phyloP scores from a whole-genome alignment of 768 basidiomycete species.

The Sarcomyxa edulis region DNA sequence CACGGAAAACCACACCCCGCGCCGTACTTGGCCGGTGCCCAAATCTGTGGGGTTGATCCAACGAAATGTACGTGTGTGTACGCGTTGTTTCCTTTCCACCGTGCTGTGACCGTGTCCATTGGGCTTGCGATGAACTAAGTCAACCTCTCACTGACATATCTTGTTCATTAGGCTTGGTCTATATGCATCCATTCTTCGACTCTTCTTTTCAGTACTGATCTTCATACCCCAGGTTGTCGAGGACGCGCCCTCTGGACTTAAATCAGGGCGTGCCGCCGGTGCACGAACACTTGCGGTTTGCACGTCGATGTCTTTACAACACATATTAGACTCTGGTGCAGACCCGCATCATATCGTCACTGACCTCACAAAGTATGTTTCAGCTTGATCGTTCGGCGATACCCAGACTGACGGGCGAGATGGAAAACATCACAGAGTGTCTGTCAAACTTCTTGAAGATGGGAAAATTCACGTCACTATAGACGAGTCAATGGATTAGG shows the following conservation, averaged over 20 bases:
- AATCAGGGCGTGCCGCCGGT: conserved; percentile 71
- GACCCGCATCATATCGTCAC: conserved; percentile 62
- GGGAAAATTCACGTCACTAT: conserved; percentile 44
- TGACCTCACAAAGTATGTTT: conserved; percentile 61
- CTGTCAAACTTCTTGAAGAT: conserved; percentile 34
- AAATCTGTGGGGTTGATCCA: conserved; percentile 48
- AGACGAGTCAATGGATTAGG: conserved; percentile 20
- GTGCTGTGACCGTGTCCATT: too few species aligned
- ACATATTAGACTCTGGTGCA: conserved; percentile 46
- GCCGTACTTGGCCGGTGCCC: conserved; percentile 80
- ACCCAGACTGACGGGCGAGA: neutral
- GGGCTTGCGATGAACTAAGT: too few species aligned
- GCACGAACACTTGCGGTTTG: conserved; percentile 76
- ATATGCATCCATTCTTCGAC: neutral
- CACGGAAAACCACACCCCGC: conserved; percentile 86
- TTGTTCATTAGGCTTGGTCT: too few species aligned
- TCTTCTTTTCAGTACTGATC: neutral
- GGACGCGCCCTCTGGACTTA: conserved; percentile 83
- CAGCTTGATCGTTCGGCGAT: neutral
- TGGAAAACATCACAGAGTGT: conserved; percentile 29
- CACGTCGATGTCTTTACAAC: conserved; percentile 64
- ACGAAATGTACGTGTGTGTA: conserved; percentile 48
- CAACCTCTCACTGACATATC: too few species aligned
- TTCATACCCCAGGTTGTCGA: conserved; percentile 76
- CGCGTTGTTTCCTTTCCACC: too few species aligned